Conservation (phyloP, 495 filamentous ascomycete species). For the Glonium stellatum region DNA sequence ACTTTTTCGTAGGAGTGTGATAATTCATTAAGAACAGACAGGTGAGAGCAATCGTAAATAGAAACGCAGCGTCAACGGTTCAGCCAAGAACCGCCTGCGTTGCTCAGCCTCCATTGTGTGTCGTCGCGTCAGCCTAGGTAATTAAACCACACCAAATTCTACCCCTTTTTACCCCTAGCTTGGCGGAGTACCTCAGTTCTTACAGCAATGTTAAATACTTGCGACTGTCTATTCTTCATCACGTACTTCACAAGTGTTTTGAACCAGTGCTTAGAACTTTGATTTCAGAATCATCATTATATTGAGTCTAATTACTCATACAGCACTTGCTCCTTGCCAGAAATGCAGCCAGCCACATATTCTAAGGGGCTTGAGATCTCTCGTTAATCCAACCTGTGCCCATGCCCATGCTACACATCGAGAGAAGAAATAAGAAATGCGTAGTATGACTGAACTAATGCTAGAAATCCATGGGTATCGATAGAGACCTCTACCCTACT, state of each 20-base stretch:
- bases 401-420: not conserved
- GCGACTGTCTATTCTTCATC: no score
- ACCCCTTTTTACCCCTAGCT: not conserved
- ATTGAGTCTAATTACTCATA: not conserved
- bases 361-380: not conserved
- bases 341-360: not conserved
- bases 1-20: slow-evolving; percentile 5
- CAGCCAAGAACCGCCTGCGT: slow-evolving; percentile 19
- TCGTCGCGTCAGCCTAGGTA: not conserved
- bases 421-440: not conserved
- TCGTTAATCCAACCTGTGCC: not conserved
- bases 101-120: slow-evolving; percentile 19
- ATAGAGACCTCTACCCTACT: not conserved
- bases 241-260: not conserved
- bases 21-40: slow-evolving; percentile 10
- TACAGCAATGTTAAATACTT: no score
- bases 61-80: slow-evolving; percentile 18
- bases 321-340: not conserved
- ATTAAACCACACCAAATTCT: not conserved
- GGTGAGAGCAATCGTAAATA: slow-evolving; percentile 14
- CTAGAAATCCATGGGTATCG: not conserved
- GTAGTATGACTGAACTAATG: not conserved
- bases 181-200: not conserved
- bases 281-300: not conserved
- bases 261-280: not conserved